Evolutionary conservation across 1,284 basidiomycete species (phyloP).

Genomic region (Leccinum solheimii): DNA sequence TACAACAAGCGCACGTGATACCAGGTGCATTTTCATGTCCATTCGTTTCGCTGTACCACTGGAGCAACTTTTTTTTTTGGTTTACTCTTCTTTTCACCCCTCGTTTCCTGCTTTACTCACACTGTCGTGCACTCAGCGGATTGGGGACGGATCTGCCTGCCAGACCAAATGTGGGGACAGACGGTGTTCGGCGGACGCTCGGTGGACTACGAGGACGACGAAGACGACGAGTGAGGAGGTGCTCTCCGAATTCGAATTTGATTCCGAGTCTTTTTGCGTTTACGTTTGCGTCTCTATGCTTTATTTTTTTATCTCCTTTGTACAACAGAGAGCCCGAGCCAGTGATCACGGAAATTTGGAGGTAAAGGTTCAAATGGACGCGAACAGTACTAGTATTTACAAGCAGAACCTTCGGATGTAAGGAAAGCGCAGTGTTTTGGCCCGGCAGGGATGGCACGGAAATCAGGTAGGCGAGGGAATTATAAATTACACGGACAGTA

Average conservation of each 20-base stretch:
- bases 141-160: constrained; percentile 21
- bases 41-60: background rate
- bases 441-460: too few species aligned
- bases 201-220: background rate
- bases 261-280: background rate
- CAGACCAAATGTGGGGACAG: constrained; percentile 8
- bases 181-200: background rate
- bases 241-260: background rate
- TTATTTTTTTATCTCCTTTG: background rate
- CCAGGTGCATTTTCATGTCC: constrained; percentile 21
- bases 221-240: background rate
- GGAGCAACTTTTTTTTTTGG: background rate
- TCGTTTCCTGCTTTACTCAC: background rate
- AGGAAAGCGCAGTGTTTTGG: too few species aligned
- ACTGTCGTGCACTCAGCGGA: constrained; percentile 12
- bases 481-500: too few species aligned
- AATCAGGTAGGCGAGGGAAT: too few species aligned
- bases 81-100: too few species aligned
- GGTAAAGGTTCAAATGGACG: background rate
- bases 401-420: too few species aligned
- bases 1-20: constrained; percentile 2
- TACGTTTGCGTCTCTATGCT: background rate
- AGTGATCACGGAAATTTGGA: background rate
- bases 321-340: background rate
- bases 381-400: background rate